Conservation (phyloP, 2,329 filamentous ascomycete species). For the Beauveria pseudobassiana region DNA sequence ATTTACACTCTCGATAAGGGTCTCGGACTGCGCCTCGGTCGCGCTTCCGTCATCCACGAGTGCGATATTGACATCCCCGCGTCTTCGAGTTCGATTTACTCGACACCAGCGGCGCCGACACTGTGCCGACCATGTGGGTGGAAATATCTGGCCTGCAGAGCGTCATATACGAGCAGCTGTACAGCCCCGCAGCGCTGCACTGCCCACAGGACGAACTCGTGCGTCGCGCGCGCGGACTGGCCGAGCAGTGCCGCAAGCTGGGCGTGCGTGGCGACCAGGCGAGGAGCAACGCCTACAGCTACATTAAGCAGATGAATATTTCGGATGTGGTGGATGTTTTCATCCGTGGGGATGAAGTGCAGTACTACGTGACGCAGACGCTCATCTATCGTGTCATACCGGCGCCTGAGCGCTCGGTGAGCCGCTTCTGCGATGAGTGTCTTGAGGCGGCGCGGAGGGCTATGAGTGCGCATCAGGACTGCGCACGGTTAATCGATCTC, state of each 20-base stretch:
- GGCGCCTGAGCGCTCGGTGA: conserved; percentile 31
- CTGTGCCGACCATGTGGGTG: conserved; percentile 47
- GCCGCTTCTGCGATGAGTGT: conserved; percentile 41
- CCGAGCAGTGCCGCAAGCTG: conserved; percentile 29
- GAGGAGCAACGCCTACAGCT: conserved; percentile 27
- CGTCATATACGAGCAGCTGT: conserved; percentile 47
- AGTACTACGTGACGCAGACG: conserved; percentile 40
- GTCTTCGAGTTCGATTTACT: conserved; percentile 35
- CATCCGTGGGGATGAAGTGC: conserved; percentile 39
- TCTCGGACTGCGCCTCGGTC: conserved; percentile 51
- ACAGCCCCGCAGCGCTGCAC: conserved; percentile 40
- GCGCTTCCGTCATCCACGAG: conserved; percentile 49
- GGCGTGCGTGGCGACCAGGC: conserved; percentile 29
- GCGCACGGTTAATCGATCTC: conserved; percentile 35
- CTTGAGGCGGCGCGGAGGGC: conserved; percentile 42
- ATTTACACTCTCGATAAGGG: conserved; percentile 52
- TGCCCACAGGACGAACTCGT: conserved; percentile 32
- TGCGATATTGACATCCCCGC: conserved; percentile 48
- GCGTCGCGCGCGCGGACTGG: conserved; percentile 31
- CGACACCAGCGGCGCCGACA: conserved; percentile 21
- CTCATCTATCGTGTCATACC: conserved; percentile 47
- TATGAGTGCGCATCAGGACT: conserved; percentile 36
- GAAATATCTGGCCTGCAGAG: conserved; percentile 49
- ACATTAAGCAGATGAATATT: conserved; percentile 30
- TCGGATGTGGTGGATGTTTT: conserved; percentile 36